Conservation (phyloP, 2,329 filamentous ascomycete genomes). For the Ceratocystis alfenasii region DNA sequence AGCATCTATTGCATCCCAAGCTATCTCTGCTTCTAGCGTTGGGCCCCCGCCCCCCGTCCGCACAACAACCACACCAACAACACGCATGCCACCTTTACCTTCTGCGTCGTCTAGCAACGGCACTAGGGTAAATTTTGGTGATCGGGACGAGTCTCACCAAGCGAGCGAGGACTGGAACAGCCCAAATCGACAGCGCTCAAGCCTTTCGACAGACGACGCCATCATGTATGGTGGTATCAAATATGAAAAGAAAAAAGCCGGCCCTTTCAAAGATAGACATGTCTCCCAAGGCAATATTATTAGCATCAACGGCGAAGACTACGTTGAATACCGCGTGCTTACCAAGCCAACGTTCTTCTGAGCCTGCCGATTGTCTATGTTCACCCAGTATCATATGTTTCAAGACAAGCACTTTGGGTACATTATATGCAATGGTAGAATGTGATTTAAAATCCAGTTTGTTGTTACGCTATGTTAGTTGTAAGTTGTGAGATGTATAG, state of each 20-base stretch:
- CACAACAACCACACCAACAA: background rate
- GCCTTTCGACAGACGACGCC: constrained; percentile 35
- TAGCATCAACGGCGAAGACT: constrained; percentile 55
- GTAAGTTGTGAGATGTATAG: no score
- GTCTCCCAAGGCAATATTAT: constrained; percentile 50
- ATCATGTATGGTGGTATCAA: constrained; percentile 49
- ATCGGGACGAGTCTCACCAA: background rate
- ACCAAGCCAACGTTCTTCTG: constrained; percentile 52
- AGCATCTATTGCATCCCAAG: background rate
- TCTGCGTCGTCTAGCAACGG: background rate
- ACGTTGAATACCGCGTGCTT: constrained; percentile 53
- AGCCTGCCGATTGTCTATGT: constrained; percentile 4
- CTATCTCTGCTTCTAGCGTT: background rate
- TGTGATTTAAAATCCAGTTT: no score
- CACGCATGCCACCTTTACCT: background rate
- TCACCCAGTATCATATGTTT: background rate
- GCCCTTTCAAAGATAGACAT: constrained; percentile 51
- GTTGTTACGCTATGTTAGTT: no score
- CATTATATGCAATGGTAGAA: background rate
- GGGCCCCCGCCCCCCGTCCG: constrained; percentile 9
- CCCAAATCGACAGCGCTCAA: constrained; percentile 3
- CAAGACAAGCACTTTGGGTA: background rate
- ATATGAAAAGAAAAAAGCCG: constrained; percentile 49
- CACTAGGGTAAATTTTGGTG: constrained; percentile 3
- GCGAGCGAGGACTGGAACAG: constrained; percentile 12